Evolutionary conservation across 2,329 filamentous ascomycete species (phyloP), one percentile per base, ranked within the genome.

Genomic region (Aspergillus tanneri): DNA sequence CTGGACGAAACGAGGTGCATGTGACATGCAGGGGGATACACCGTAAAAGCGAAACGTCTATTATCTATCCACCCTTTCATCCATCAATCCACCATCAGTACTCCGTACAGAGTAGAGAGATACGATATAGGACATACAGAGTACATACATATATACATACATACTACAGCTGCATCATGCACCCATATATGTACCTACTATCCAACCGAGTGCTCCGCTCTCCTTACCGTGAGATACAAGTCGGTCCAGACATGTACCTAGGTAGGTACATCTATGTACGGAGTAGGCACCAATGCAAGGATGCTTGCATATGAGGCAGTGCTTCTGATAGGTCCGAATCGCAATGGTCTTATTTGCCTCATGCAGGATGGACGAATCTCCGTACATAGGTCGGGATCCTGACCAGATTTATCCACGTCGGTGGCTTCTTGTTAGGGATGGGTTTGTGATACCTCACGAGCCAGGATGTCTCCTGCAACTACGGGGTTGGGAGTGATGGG

Each of bases 281-380:
- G 23, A 10, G 22, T 40, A 40, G 37, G n/a, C 19, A 46, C 43
- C 36, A 16, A 30, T 38, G 43, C 43, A 46, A 46, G 34, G 43
- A 25, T 21, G 16, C 14, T 18, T 46, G 43, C 43, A 46, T 36
- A 7, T 34, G n/a, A 37, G 37, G 7, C 21, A 16, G 19, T 7
- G 11, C 8, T 16, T 22, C 36, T 46, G 43, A 46, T 46, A 46
- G 36, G 43, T 46, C 8, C 14, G 14, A 28, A 9, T 22, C 34
- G 40, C 18, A 34, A 24, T 27, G 40, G 40, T 23, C 25, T 34
- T 43, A 45, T 37, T 23, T 24, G 24, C 23, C 16, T 6, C 19
- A 9, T 8, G 14, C 30, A 16, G 30, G 14, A 34, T 34, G 28
- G 9, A 34, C 30, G 6, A 34, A 25, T 25, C 2, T 6, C 2